Base-by-base conservation (phyloP, 768 basidiomycete genomes). In the Boletus eberwhitei region DNA sequence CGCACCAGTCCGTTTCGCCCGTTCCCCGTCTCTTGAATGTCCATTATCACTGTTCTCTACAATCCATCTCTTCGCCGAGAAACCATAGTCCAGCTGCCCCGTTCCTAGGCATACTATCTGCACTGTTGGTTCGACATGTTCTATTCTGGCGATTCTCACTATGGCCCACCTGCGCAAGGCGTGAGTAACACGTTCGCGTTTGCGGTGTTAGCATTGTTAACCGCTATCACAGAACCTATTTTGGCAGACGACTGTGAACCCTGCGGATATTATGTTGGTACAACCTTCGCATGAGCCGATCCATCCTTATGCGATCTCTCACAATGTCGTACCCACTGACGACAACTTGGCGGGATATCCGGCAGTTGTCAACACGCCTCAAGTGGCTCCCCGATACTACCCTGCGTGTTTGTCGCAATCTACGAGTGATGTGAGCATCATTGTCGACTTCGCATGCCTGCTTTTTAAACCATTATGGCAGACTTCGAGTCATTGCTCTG, bases 401-500 rank as follows among this genome's bases (percentile, higher is more conserved):
- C 29, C 32, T 53, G 26, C 13, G 2, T 2, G 7, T 41, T 11
- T 1, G 3, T 2, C 21, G 4, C 53, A 22, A 36, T 8, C 6
- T 14, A 16, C 8, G 6, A 37, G 9, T 34, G 54, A 54, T 41
- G 64, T 64, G 14, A 51, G 55, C 43, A 22, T 8, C 37, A 14
- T 29, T 4, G 5, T 52, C 13, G 6, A 22, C 32, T 29, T 31
- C 14, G 7, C 3, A 16, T 8, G 6, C 13, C 5, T 26, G 0
- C 21, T 7, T 17, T 13, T 24, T 17, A n/a, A 11, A 2, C 7
- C 2, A 22, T 48, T 2, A n/a, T 42, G 19, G 5, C 32, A 59
- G 61, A n/a, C 26, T 11, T 38, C 5, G 24, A 22, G n/a, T 5
- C 48, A 39, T 8, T 22, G n/a, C 9, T 8, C 42, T 21, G 21